phyloP scores from a whole-genome alignment of 495 filamentous ascomycete species.

The Xylaria nigripes region DNA sequence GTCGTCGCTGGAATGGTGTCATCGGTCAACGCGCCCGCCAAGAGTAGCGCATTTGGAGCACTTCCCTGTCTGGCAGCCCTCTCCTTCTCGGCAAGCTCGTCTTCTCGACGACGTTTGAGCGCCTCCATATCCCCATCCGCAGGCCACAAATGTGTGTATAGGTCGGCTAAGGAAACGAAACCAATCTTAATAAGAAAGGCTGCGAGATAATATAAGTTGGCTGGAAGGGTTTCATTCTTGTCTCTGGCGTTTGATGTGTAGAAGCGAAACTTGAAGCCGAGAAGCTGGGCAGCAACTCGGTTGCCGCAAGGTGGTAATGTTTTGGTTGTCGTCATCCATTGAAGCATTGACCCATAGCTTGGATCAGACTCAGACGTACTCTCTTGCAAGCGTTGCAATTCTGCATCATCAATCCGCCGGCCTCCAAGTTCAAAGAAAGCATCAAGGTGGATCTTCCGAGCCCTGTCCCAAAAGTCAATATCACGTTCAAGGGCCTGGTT shows the following conservation, averaged over 20 bases:
- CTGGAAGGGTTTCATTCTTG: slow-evolving; percentile 60
- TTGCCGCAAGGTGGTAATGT: slow-evolving; percentile 81
- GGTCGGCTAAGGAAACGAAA: slow-evolving; percentile 87
- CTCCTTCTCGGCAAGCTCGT: slow-evolving; percentile 75
- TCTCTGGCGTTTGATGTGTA: slow-evolving; percentile 69
- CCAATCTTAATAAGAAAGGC: slow-evolving; percentile 94
- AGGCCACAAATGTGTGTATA: slow-evolving; percentile 90
- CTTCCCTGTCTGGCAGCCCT: slow-evolving; percentile 54
- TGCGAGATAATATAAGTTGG: slow-evolving; percentile 84
- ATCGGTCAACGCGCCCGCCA: slow-evolving; percentile 79
- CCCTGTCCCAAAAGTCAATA: slow-evolving; percentile 69
- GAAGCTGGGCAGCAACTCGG: slow-evolving; percentile 80
- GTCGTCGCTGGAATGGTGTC: slow-evolving; percentile 41
- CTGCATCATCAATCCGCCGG: slow-evolving; percentile 43
- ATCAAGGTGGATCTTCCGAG: slow-evolving; percentile 62
- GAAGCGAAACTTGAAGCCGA: slow-evolving; percentile 96
- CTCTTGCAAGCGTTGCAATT: slow-evolving; percentile 39
- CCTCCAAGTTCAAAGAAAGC: slow-evolving; percentile 86
- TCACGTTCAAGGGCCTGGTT: slow-evolving; percentile 56
- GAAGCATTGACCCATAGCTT: slow-evolving; percentile 34
- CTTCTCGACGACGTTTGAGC: slow-evolving; percentile 55
- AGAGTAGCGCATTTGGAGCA: slow-evolving; percentile 75
- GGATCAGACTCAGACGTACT: slow-evolving; percentile 30
- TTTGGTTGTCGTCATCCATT: slow-evolving; percentile 70
- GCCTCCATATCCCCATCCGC: slow-evolving; percentile 71